Base-by-base conservation (phyloP, 805 yeast species). In the Wickerhamiella dianesei region DNA sequence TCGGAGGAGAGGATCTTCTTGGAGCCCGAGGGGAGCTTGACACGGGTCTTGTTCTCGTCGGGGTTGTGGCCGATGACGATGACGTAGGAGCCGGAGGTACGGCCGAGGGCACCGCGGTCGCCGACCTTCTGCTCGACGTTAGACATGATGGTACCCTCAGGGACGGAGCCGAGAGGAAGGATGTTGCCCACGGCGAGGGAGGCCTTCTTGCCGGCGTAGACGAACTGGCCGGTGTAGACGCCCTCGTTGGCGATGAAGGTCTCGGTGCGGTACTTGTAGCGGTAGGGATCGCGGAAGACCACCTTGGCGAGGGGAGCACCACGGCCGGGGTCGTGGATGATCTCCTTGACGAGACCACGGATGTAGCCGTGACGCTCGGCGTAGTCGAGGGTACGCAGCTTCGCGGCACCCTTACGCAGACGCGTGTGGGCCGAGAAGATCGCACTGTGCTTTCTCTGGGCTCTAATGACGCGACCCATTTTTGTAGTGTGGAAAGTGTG, bases 231-330 rank as follows among this genome's bases (percentile, higher is more conserved):
- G 62, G 97, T 92, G 92, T 88, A 88, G 63, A 92, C 84, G 79
- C 97, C 97, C 78, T 89, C 98, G 77, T 88, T 88, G 68, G 97
- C 98, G 69, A 89, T 84, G 79, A 92, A 89, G 66, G 89, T 89
- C 77, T 89, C 97, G 74, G 85, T 95, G 77, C 95, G 87, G 73
- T 82, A 74, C 77, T 82, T 88, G 86, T 82, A 89, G 79, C 77
- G 85, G 94, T 89, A 89, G 74, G 98, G 97, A 75, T 92, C 97
- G 73, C 97, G 85, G 96, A 89, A 89, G 60, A 76, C 88, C 73
- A 89, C 96, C 78, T 84, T 88, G 65, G 96, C 98, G 70, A 89
- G 81, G 70, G 98, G 98, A 73, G 98, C 98, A 79, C 98, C 98
- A 75, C 98, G 82, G 73, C 98, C 98, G 69, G 98, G 92, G 70